phyloP scores from a whole-genome alignment of 2,329 filamentous ascomycete species.

The Aspergillus candidus region DNA sequence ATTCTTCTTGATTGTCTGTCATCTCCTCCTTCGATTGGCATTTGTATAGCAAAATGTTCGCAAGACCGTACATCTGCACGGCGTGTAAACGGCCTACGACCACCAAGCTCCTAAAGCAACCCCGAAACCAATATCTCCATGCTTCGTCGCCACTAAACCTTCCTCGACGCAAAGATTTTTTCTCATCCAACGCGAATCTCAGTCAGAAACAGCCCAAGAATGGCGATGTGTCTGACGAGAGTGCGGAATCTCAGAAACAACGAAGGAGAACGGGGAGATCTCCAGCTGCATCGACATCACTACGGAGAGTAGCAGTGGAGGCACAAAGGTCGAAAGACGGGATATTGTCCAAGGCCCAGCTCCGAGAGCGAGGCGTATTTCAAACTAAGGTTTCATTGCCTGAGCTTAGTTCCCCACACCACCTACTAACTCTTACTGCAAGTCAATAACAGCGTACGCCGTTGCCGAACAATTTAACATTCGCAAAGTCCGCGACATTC shows the following conservation, averaged over 20 bases:
- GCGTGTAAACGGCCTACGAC: conserved; percentile 26
- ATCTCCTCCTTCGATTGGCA: neutral
- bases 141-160: conserved; percentile 29
- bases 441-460: conserved; percentile 59
- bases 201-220: conserved; percentile 31
- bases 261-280: conserved; percentile 47
- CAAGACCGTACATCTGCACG: conserved; percentile 25
- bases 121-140: conserved; percentile 31
- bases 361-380: conserved; percentile 30
- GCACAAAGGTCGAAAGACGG: conserved; percentile 60
- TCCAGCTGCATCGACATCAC: conserved; percentile 61
- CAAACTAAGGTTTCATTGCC: conserved; percentile 30
- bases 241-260: conserved; percentile 26
- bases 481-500: conserved; percentile 49
- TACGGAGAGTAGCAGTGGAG: conserved; percentile 79
- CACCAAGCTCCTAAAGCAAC: conserved; percentile 20
- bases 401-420: neutral
- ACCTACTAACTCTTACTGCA: conserved; percentile 9
- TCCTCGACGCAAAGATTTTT: conserved; percentile 56
- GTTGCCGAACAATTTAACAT: conserved; percentile 63
- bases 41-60: conserved; percentile 24
- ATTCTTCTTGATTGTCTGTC: conserved; percentile 5
- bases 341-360: conserved; percentile 44
- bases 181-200: conserved; percentile 58
- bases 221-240: conserved; percentile 13